Base-by-base conservation (phyloP, 441 rosid species). In the Populus tomentosa region DNA sequence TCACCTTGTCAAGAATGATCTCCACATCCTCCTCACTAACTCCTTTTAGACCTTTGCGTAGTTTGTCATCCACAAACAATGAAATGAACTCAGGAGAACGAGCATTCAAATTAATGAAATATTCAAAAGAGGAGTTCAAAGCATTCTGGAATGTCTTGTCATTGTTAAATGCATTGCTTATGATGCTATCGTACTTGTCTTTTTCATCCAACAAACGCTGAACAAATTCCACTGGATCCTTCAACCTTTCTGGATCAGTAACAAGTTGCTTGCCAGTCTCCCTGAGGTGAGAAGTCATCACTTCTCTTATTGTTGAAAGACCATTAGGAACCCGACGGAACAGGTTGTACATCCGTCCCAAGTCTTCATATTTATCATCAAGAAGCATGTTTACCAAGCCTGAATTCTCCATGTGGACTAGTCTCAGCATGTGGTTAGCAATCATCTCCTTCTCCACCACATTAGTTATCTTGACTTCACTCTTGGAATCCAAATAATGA, bases 371-470 rank as follows among this genome's bases (percentile, higher is more conserved):
- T 82, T 87, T 92, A 73, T 95, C 97, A 72, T 95, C 91, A 70
- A 95, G 88, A 80, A 95, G 95, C 98, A 95, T 94, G 84, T 94
- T 86, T 76, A 94, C 97, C 83, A 94, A 80, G 68, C 98, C 99
- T 8, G 98, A 95, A 80, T 91, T 90, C 87, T 95, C 99, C 98
- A 95, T 94, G 83, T 95, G 99, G 64, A 95, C 97, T 66, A 95
- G 84, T 69, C 97, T 89, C 84, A 80, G 85, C 99, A 94, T 94
- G 94, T 95, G 98, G 84, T 89, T 94, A 62, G 93, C 95, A 77
- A 95, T 90, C 98, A 94, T 95, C 90, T 92, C 98, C 85, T 86
- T 91, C 89, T 92, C 99, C 82, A 92, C 98, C 78, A 92, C 99
- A 79, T 84, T 88, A 68, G 97, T 94, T 82, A 95, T 95, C 92